phyloP scores from a whole-genome alignment of 768 basidiomycete genomes.

The Boletus fagicola region DNA sequence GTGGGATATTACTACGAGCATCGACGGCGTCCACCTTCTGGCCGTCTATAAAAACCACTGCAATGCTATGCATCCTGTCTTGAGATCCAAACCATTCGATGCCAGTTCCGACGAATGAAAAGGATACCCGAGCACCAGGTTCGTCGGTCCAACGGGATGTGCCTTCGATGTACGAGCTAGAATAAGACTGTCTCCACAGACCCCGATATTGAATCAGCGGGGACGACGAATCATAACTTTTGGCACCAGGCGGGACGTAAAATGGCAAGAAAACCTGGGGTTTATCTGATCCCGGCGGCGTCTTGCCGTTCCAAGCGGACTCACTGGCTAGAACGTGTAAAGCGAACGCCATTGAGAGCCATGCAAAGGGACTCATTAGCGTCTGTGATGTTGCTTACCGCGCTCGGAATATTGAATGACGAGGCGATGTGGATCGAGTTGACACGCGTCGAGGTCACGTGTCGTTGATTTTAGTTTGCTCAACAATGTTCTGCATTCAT shows the following conservation, averaged over 20 bases:
- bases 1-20: slow-evolving; percentile 36
- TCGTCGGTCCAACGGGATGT: slow-evolving; percentile 51
- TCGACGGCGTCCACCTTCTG: slow-evolving; percentile 45
- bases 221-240: slow-evolving; percentile 67
- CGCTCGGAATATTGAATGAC: background rate
- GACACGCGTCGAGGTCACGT: slow-evolving; percentile 24
- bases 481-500: background rate
- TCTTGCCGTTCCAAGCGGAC: slow-evolving; percentile 70
- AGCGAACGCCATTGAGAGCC: slow-evolving; percentile 9
- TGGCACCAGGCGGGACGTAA: slow-evolving; percentile 72
- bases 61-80: slow-evolving; percentile 52
- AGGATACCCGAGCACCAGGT: slow-evolving; percentile 47
- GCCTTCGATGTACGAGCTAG: slow-evolving; percentile 47
- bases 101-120: slow-evolving; percentile 70
- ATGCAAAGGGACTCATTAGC: slow-evolving; percentile 8
- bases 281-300: slow-evolving; percentile 44
- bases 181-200: slow-evolving; percentile 55
- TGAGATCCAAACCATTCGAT: slow-evolving; percentile 76
- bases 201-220: slow-evolving; percentile 64
- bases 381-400: background rate
- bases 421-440: background rate
- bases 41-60: slow-evolving; percentile 60
- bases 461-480: slow-evolving; percentile 13
- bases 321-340: slow-evolving; percentile 28
- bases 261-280: slow-evolving; percentile 58